Conservation (phyloP, 164 flowering plant species). For the Vitis amurensis region DNA sequence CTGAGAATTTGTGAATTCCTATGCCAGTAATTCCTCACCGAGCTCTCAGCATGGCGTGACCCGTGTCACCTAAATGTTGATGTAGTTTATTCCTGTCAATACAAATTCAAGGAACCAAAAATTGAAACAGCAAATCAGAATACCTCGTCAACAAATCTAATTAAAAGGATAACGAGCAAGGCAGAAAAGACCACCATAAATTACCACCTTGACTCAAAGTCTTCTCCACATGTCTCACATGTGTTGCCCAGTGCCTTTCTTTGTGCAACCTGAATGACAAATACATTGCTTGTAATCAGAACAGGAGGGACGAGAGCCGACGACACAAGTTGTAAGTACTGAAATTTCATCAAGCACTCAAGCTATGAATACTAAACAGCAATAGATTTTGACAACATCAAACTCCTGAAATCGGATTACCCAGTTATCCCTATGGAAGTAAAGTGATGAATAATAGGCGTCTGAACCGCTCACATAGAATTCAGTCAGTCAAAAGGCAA, state of each 20-base stretch:
- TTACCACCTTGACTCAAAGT: slow-evolving; percentile 73
- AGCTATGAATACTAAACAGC: not conserved
- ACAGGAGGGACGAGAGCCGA: not conserved
- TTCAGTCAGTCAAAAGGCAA: no score
- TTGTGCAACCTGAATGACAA: slow-evolving; percentile 42
- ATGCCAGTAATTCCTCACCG: slow-evolving; percentile 27
- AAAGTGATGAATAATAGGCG: no score
- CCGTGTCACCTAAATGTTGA: slow-evolving; percentile 72
- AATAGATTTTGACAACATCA: not conserved
- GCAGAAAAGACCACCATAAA: not conserved
- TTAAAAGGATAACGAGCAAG: not conserved
- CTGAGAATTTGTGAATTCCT: no score
- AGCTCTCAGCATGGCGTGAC: slow-evolving; percentile 65
- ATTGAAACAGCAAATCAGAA: slow-evolving; percentile 1
- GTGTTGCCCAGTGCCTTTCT: slow-evolving; percentile 30
- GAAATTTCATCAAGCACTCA: not conserved
- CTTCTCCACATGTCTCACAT: slow-evolving; percentile 80
- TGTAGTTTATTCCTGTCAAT: slow-evolving; percentile 70
- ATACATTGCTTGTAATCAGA: not conserved
- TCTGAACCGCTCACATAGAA: no score
- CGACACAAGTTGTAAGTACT: not conserved
- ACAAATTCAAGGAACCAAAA: not conserved
- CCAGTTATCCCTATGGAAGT: no score
- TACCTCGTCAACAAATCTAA: not conserved
- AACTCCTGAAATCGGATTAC: not conserved